Evolutionary conservation across 192 early-diverging fungal species (phyloP).

Genomic region (Lobosporangium transversale): DNA sequence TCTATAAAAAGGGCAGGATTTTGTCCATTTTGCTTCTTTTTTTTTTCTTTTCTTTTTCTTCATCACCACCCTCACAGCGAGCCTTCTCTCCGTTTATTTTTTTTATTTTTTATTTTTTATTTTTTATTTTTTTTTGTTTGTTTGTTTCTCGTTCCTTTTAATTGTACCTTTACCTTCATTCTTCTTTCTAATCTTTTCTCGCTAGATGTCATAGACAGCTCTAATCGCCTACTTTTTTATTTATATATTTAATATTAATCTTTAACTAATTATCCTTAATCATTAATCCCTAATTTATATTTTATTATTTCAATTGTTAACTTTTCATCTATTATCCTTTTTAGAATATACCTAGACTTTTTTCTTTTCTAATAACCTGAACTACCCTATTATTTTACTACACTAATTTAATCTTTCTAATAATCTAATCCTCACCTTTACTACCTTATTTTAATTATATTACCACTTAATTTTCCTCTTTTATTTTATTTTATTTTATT

Average conservation of each 20-base stretch:
- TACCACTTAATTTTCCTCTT: too few species aligned
- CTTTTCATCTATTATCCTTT: too few species aligned
- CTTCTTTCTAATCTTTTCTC: not conserved
- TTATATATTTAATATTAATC: too few species aligned
- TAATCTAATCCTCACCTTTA: too few species aligned
- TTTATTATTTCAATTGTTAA: too few species aligned
- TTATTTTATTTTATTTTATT: not conserved
- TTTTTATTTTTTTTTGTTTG: constrained; percentile 3
- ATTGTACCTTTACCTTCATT: not conserved
- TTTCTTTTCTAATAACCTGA: too few species aligned
- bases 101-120: not conserved
- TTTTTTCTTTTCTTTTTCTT: not conserved
- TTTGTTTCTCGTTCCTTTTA: constrained; percentile 1
- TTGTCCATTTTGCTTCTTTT: not conserved
- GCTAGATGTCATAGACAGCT: not conserved
- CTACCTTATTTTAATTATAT: too few species aligned
- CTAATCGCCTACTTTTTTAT: too few species aligned
- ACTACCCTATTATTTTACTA: too few species aligned
- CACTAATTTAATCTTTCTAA: not conserved
- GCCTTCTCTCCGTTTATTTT: not conserved
- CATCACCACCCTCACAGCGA: not conserved
- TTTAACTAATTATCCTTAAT: too few species aligned
- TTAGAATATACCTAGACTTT: not conserved
- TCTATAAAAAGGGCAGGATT: not conserved
- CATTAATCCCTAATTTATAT: too few species aligned